phyloP scores from a whole-genome alignment of 345 rosid genomes.

The Litchi chinensis region DNA sequence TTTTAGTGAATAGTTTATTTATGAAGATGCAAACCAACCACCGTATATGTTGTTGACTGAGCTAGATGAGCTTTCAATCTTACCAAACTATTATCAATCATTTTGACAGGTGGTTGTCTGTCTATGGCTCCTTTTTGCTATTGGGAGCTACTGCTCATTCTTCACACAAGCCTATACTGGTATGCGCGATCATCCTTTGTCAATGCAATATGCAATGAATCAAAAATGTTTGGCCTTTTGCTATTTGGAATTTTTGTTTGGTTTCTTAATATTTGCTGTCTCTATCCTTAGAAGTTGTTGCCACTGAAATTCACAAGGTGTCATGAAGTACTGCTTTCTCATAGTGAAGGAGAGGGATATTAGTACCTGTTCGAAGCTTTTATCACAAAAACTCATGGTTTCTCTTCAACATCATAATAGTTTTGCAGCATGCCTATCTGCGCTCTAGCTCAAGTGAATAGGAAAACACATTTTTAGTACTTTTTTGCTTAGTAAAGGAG shows the following conservation, averaged over 20 bases:
- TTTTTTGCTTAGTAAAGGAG: too few relatives aligned
- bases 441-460: too few relatives aligned
- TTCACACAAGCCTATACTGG: slow-evolving; percentile 87
- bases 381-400: too few relatives aligned
- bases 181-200: slow-evolving; percentile 34
- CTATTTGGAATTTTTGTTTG: not conserved
- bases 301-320: not conserved
- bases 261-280: too few relatives aligned
- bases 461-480: too few relatives aligned
- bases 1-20: not conserved
- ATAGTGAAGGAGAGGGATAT: too few relatives aligned
- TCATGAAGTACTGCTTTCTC: not conserved
- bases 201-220: not conserved
- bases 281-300: not conserved
- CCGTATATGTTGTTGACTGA: not conserved
- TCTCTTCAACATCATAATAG: too few relatives aligned
- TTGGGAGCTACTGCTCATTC: slow-evolving; percentile 81
- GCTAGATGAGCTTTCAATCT: not conserved
- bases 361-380: too few relatives aligned
- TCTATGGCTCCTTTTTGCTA: slow-evolving; percentile 84
- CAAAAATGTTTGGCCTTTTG: not conserved
- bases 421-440: too few relatives aligned
- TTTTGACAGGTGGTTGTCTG: slow-evolving; percentile 75
- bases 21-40: not conserved
- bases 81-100: slow-evolving; percentile 12